Evolutionary conservation across 2,329 filamentous ascomycete genomes (phyloP).

Genomic region (Lachnellula occidentalis): DNA sequence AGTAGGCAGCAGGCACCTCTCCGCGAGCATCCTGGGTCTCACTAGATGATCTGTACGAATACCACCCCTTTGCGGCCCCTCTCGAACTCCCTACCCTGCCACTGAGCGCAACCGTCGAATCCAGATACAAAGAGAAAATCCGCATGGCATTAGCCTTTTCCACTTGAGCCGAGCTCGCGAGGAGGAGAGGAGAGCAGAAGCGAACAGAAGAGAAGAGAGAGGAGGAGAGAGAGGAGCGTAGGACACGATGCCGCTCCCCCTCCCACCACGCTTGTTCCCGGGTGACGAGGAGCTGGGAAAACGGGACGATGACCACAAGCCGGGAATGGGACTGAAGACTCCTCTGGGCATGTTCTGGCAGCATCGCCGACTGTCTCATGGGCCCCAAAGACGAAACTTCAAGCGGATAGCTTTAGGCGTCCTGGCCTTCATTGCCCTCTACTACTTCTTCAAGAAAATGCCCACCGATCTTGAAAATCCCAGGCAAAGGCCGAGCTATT

Average conservation of each 20-base stretch:
- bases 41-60: too few relatives aligned
- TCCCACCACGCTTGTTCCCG: conserved; percentile 38
- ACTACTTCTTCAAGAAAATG: conserved; percentile 61
- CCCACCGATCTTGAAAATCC: conserved; percentile 41
- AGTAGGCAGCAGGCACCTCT: too few relatives aligned
- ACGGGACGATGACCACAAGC: conserved; percentile 56
- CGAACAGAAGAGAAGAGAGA: conserved; percentile 15
- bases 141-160: too few relatives aligned
- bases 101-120: too few relatives aligned
- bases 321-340: conserved; percentile 22
- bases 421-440: conserved; percentile 46
- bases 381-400: conserved; percentile 48
- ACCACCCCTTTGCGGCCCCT: too few relatives aligned
- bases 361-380: conserved; percentile 37
- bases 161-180: too few relatives aligned
- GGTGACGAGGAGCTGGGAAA: conserved; percentile 60
- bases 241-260: conserved; percentile 29
- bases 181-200: too few relatives aligned
- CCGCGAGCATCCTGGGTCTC: too few relatives aligned
- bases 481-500: conserved; percentile 33
- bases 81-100: too few relatives aligned
- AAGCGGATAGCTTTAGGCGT: conserved; percentile 47
- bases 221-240: conserved; percentile 20
- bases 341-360: conserved; percentile 30
- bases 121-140: too few relatives aligned